phyloP scores from a whole-genome alignment of 495 filamentous ascomycete species.

The Trichoderma orchidacearum region DNA sequence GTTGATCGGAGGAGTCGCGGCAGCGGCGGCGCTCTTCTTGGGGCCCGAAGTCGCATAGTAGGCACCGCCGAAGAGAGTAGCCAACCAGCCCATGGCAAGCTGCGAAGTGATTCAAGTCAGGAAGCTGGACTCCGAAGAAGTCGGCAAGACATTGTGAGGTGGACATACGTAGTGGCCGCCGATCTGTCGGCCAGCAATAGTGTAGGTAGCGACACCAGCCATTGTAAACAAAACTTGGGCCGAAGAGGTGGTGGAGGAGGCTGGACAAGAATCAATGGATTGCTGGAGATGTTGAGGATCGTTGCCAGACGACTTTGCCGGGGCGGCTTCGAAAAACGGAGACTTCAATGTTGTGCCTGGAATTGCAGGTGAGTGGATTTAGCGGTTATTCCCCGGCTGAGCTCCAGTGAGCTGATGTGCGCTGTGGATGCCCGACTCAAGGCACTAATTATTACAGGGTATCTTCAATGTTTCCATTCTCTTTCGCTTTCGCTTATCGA shows the following conservation, averaged over 20 bases:
- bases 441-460: neutral
- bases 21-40: constrained; percentile 42
- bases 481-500: neutral
- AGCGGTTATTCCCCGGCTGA: neutral
- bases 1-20: constrained; percentile 64
- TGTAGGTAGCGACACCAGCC: constrained; percentile 60
- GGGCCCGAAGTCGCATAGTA: constrained; percentile 44
- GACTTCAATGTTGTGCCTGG: neutral
- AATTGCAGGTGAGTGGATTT: neutral
- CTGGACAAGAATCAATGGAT: constrained; percentile 14
- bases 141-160: neutral
- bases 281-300: constrained; percentile 3
- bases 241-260: constrained; percentile 17
- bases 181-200: constrained; percentile 75
- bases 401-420: neutral
- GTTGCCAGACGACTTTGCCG: no score
- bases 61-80: constrained; percentile 43
- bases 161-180: constrained; percentile 82
- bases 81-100: constrained; percentile 81
- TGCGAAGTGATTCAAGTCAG: constrained; percentile 23
- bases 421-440: neutral
- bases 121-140: constrained; percentile 4
- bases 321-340: constrained; percentile 9
- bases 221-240: constrained; percentile 42
- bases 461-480: neutral